Conservation (phyloP, 2,329 filamentous ascomycete species). For the Colletotrichum neosansevieriae region DNA sequence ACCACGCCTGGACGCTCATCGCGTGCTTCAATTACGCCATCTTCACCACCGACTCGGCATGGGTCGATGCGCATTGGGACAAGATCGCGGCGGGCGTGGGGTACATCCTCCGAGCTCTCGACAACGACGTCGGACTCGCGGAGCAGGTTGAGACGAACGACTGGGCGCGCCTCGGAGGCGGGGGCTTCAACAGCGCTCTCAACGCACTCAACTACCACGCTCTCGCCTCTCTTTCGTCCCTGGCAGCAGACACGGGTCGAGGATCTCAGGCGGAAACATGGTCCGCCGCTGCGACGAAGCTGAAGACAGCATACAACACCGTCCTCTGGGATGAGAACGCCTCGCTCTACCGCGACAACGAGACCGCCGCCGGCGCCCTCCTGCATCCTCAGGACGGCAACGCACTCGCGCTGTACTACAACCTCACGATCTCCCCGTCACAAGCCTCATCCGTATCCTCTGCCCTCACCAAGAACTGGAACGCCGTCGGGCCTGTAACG, state of each 20-base stretch:
- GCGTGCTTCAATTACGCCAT: constrained; percentile 64
- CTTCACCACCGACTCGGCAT: constrained; percentile 58
- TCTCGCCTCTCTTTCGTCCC: constrained; percentile 42
- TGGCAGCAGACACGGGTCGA: constrained; percentile 39
- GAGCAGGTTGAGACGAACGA: constrained; percentile 44
- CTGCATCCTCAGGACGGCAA: constrained; percentile 64
- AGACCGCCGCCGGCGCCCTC: constrained; percentile 49
- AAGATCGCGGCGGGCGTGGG: constrained; percentile 52
- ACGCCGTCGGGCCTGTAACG: constrained; percentile 46
- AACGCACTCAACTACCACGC: constrained; percentile 50
- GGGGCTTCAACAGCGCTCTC: constrained; percentile 48
- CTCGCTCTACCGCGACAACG: constrained; percentile 63
- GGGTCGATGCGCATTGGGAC: constrained; percentile 56
- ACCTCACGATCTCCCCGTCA: constrained; percentile 39
- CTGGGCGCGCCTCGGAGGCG: constrained; percentile 47
- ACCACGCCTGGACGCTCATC: constrained; percentile 61
- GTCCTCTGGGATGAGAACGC: constrained; percentile 58
- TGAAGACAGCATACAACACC: constrained; percentile 54
- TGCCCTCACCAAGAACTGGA: constrained; percentile 44
- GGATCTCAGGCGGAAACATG: constrained; percentile 28
- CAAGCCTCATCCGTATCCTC: constrained; percentile 41
- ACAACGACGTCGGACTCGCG: constrained; percentile 37
- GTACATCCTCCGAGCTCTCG: constrained; percentile 38
- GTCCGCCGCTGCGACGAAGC: constrained; percentile 22
- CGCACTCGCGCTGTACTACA: constrained; percentile 56